These are phyloP conservation scores for Saposhnikovia divaricata DNA, from an alignment of 129 eudicot genomes.

Conservation along the genomic window DNA sequence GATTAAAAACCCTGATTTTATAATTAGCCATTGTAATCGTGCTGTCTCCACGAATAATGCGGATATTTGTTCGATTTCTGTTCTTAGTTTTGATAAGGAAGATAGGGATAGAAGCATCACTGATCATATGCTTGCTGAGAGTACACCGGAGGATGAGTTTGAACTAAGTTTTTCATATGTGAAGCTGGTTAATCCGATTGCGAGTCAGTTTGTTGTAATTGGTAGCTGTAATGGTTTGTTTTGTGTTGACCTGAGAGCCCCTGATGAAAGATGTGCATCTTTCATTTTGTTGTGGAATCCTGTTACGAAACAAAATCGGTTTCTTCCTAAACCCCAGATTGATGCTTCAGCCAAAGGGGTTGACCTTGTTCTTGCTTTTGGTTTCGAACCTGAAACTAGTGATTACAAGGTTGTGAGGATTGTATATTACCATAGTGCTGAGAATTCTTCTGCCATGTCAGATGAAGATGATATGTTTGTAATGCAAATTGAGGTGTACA, in stretches of 20 bases:
- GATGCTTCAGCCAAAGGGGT: not conserved
- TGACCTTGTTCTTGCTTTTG: constrained; percentile 1
- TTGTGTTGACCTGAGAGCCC: not conserved
- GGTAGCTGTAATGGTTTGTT: constrained; percentile 7
- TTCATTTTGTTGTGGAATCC: constrained; percentile 11
- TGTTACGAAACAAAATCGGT: constrained; percentile 1
- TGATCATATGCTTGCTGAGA: not conserved
- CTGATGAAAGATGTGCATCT: not conserved
- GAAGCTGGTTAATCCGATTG: not conserved
- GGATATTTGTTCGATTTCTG: not conserved
- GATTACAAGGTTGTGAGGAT: constrained; percentile 10
- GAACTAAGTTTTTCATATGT: not conserved
- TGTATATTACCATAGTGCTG: not conserved
- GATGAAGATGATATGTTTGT: constrained; percentile 2
- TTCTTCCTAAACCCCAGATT: constrained; percentile 5
- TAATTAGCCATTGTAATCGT: not conserved
- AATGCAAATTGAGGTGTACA: constrained; percentile 8
- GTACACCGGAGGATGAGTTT: not conserved
- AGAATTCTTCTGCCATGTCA: not conserved
- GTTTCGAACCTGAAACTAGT: constrained; percentile 8
- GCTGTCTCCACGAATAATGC: not conserved
- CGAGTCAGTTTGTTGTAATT: not conserved
- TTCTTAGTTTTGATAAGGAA: not conserved
- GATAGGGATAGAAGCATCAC: not conserved
- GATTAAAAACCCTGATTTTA: not conserved